Conservation (phyloP, 257 asterid genomes). For the Nicotiana otophora region DNA sequence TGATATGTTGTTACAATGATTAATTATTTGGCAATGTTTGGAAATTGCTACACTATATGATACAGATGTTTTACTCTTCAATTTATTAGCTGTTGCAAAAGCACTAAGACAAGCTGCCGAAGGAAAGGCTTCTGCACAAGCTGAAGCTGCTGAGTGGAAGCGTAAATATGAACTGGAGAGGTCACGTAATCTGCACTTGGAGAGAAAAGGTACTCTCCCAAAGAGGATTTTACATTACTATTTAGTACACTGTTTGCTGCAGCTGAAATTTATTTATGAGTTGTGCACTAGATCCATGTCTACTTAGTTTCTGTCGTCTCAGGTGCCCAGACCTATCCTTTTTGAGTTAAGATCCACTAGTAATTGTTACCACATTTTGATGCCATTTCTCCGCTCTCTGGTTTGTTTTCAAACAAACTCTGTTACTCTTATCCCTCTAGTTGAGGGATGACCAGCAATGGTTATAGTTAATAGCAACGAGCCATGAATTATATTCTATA, state of each 20-base stretch:
- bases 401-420: not conserved
- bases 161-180: slow-evolving; percentile 81
- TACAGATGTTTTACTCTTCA: not conserved
- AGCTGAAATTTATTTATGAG: not conserved
- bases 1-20: slow-evolving; percentile 8
- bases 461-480: not conserved
- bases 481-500: not conserved
- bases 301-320: not conserved
- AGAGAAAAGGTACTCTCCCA: slow-evolving; percentile 46
- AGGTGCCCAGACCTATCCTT: not conserved
- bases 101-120: slow-evolving; percentile 66
- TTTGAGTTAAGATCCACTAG: not conserved
- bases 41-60: not conserved
- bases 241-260: not conserved
- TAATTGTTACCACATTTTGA: not conserved
- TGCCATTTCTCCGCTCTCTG: not conserved
- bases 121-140: slow-evolving; percentile 87
- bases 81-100: slow-evolving; percentile 69
- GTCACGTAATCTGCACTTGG: slow-evolving; percentile 55
- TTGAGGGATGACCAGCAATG: not conserved
- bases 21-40: not conserved
- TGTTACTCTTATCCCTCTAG: not conserved
- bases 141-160: slow-evolving; percentile 96
- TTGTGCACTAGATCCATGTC: not conserved
- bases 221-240: not conserved